A percentile compares a stretch with the other conserved stretches of the same genome.
Evolutionary conservation across 352 stramenopile genomes (phyloP).

Genomic region (Pythium biforme): DNA sequence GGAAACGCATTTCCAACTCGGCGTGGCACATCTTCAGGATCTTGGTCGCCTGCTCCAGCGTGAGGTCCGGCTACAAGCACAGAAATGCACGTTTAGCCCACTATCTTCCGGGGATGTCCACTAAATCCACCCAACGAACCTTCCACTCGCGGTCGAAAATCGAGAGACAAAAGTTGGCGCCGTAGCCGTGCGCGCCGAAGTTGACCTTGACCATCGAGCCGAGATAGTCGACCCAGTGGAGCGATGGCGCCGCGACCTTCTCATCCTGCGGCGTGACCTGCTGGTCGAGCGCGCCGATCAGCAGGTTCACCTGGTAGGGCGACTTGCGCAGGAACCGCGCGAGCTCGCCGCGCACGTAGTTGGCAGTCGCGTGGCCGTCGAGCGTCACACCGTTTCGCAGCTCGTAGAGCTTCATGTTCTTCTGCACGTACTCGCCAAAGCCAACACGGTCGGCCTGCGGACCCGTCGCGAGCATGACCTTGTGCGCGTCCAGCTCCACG

Average conservation of each 20-base stretch:
- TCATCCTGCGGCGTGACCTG: slow-evolving; percentile 31
- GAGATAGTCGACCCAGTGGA: slow-evolving; percentile 91
- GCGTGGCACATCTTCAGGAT: slow-evolving; percentile 79
- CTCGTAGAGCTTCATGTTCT: slow-evolving; percentile 92
- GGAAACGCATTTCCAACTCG: slow-evolving; percentile 82
- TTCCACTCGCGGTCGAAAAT: slow-evolving; percentile 89
- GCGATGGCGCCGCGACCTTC: slow-evolving; percentile 46
- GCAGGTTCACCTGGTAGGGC: slow-evolving; percentile 85
- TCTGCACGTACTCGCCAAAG: slow-evolving; percentile 88
- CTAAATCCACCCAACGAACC: slow-evolving; percentile 25
- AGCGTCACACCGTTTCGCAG: slow-evolving; percentile 86
- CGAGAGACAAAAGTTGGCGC: slow-evolving; percentile 79
- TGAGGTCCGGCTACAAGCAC: slow-evolving; percentile 54
- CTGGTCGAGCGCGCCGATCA: slow-evolving; percentile 72
- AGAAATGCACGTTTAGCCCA: too few species aligned
- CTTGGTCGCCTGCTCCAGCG: slow-evolving; percentile 65
- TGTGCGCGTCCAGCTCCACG: slow-evolving; percentile 77
- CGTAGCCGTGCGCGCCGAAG: slow-evolving; percentile 86
- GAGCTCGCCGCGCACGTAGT: slow-evolving; percentile 82
- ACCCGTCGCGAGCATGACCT: slow-evolving; percentile 73
- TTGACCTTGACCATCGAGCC: slow-evolving; percentile 85
- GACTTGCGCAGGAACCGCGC: slow-evolving; percentile 78
- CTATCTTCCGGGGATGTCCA: too few species aligned
- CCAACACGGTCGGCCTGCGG: slow-evolving; percentile 79
- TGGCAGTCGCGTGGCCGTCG: slow-evolving; percentile 74